These are phyloP conservation scores for Candida sanyiensis DNA, from an alignment of 805 yeast genomes.

Conservation along the genomic window DNA sequence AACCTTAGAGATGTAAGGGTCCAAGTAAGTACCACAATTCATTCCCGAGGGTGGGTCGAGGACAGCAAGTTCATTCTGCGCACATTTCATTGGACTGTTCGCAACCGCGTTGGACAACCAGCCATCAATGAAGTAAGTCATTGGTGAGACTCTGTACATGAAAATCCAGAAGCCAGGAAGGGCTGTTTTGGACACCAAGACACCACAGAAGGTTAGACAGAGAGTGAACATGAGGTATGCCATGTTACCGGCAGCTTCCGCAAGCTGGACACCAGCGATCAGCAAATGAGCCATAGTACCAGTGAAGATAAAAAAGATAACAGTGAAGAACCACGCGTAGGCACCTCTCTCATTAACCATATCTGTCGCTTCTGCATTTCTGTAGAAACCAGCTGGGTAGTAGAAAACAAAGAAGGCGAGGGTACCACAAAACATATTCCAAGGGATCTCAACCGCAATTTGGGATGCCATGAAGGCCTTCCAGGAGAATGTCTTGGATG, in stretches of 20 bases:
- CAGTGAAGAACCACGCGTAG: slow-evolving; percentile 37
- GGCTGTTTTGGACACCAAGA: slow-evolving; percentile 46
- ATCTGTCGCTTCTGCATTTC: slow-evolving; percentile 57
- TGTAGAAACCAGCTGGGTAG: slow-evolving; percentile 65
- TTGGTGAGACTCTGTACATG: slow-evolving; percentile 68
- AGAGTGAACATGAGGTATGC: slow-evolving; percentile 51
- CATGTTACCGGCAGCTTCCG: slow-evolving; percentile 58
- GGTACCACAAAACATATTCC: slow-evolving; percentile 56
- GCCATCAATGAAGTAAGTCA: slow-evolving; percentile 56
- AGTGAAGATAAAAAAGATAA: slow-evolving; percentile 44
- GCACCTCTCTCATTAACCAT: slow-evolving; percentile 50
- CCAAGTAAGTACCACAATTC: slow-evolving; percentile 53
- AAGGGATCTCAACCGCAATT: too few species aligned
- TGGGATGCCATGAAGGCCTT: too few species aligned
- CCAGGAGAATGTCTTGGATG: too few species aligned
- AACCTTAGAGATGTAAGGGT: slow-evolving; percentile 25
- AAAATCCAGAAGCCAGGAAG: slow-evolving; percentile 71
- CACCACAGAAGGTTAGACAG: slow-evolving; percentile 71
- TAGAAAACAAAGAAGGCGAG: slow-evolving; percentile 56
- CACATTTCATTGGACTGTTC: slow-evolving; percentile 40
- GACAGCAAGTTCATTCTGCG: slow-evolving; percentile 38
- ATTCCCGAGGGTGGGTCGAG: slow-evolving; percentile 49
- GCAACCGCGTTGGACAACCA: slow-evolving; percentile 51
- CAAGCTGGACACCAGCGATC: slow-evolving; percentile 52
- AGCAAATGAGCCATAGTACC: slow-evolving; percentile 52